Conservation (phyloP, 2,329 filamentous ascomycete genomes). For the Purpureocillium lavendulum region DNA sequence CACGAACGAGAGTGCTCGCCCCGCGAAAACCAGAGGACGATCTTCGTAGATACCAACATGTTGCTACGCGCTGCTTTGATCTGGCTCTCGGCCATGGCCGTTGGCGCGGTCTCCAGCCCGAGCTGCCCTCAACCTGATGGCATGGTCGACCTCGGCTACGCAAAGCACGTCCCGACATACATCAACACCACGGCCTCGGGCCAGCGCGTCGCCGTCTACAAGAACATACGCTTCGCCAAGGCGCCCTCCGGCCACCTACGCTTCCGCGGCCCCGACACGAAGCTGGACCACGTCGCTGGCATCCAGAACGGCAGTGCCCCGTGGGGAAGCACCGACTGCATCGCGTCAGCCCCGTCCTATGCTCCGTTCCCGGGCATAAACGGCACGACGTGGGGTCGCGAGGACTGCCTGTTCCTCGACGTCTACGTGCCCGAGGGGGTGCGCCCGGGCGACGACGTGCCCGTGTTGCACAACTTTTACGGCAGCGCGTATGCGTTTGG, state of each 20-base stretch:
- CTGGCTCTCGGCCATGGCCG: too few species aligned
- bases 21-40: too few species aligned
- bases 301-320: slow-evolving; percentile 10
- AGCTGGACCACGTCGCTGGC: slow-evolving; percentile 3
- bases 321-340: slow-evolving; percentile 4
- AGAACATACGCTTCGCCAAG: slow-evolving; percentile 16
- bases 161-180: slow-evolving; percentile 10
- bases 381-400: slow-evolving; percentile 11
- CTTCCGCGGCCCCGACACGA: slow-evolving; percentile 11
- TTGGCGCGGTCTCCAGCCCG: too few species aligned
- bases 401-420: slow-evolving; percentile 15
- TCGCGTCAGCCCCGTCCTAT: slow-evolving; percentile 8
- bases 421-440: slow-evolving; percentile 12
- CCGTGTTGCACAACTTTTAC: slow-evolving; percentile 11
- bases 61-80: too few species aligned
- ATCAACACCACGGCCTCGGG: slow-evolving; percentile 11
- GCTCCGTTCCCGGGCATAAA: slow-evolving; percentile 9
- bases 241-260: slow-evolving; percentile 13
- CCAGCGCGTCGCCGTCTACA: slow-evolving; percentile 12
- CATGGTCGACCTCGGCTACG: slow-evolving; percentile 10
- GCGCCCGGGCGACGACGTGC: slow-evolving; percentile 10
- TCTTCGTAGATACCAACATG: too few species aligned
- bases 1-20: too few species aligned
- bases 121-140: not conserved
- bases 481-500: slow-evolving; percentile 13